Evolutionary conservation across 164 flowering plant species (phyloP), one percentile per base, ranked within the genome.

Genomic region (Malania oleifera): DNA sequence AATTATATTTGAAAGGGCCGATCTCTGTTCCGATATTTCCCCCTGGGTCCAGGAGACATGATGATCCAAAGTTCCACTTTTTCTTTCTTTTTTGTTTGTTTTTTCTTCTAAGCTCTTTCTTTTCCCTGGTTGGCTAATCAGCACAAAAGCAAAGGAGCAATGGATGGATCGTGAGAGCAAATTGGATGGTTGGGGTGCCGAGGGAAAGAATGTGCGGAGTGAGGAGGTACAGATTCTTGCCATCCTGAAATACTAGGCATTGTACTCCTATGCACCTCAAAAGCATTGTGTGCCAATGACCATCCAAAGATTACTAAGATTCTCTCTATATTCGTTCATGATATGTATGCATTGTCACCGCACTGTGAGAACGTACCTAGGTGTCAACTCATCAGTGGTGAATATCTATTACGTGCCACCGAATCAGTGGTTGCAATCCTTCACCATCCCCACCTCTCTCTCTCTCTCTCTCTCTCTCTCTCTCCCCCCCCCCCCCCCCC

Each of bases 131-230:
- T 10, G 56, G 46, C 56, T 47, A 61, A 60, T 55, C 46, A 38
- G 38, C 45, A 52, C 13, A 34, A 54, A 51, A 49, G 44, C 23
- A 52, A 15, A 38, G n/a, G 18, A 41, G 3, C 8, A 17, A 41
- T 35, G 37, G 27, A 22, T 10, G 61, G 67, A 68, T 40, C 52
- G 29, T 12, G 35, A 59, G 49, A 54, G 62, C 72, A 68, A 64
- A n/a, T 47, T 72, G 26, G 60, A 43, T 71, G 75, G 71, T 39
- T 43, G 28, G 68, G 66, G 66, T 48, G 51, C n/a, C 3, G 40
- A 35, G 58, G 58, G 45, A 2, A 53, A 25, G 45, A 2, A 53
- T 31, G 52, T 12, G 25, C 13, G 1, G 27, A 15, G 38, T 27
- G 3, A n/a, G n/a, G n/a, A n/a, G n/a, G n/a, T n/a, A n/a, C n/a